Percentiles rank a stretch among this genome's conserved stretches.
phyloP scores from a whole-genome alignment of 306 rosid genomes.

The Aeschynomene evenia region DNA sequence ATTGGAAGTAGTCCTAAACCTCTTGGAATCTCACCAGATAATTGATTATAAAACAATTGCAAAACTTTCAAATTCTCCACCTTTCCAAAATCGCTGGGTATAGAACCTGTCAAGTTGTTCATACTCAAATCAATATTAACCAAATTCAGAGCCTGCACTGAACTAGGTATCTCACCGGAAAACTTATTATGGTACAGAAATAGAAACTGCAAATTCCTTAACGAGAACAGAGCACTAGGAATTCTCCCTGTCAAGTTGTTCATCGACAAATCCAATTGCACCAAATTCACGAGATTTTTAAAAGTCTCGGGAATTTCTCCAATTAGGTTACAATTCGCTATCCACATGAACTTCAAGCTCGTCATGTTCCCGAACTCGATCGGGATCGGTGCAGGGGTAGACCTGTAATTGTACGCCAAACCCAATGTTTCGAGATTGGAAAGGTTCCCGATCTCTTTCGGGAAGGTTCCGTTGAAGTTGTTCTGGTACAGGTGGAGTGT shows the following conservation, averaged over 20 bases:
- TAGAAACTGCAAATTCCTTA: conserved; percentile 43
- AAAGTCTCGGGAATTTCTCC: conserved; percentile 61
- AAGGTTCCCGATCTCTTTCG: conserved; percentile 60
- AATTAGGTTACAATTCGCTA: conserved; percentile 43
- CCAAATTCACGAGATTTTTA: conserved; percentile 44
- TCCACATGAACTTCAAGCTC: conserved; percentile 49
- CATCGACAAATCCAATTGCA: conserved; percentile 45
- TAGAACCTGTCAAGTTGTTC: conserved; percentile 68
- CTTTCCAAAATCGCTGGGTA: conserved; percentile 56
- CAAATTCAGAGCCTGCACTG: conserved; percentile 52
- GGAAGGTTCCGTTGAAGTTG: conserved; percentile 57
- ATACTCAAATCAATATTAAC: conserved; percentile 37
- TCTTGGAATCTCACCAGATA: conserved; percentile 62
- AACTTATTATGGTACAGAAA: conserved; percentile 53
- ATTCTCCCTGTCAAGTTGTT: conserved; percentile 63
- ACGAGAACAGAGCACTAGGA: conserved; percentile 50
- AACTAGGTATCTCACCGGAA: conserved; percentile 56
- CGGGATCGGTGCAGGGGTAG: conserved; percentile 49
- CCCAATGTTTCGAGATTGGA: conserved; percentile 52
- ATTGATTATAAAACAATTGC: conserved; percentile 48
- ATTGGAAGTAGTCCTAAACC: conserved; percentile 49
- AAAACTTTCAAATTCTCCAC: conserved; percentile 45
- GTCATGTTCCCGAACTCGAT: conserved; percentile 53
- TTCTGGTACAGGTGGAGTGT: conserved; percentile 36
- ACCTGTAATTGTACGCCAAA: conserved; percentile 36